phyloP scores from a whole-genome alignment of 768 basidiomycete genomes.

The Chiua virens region DNA sequence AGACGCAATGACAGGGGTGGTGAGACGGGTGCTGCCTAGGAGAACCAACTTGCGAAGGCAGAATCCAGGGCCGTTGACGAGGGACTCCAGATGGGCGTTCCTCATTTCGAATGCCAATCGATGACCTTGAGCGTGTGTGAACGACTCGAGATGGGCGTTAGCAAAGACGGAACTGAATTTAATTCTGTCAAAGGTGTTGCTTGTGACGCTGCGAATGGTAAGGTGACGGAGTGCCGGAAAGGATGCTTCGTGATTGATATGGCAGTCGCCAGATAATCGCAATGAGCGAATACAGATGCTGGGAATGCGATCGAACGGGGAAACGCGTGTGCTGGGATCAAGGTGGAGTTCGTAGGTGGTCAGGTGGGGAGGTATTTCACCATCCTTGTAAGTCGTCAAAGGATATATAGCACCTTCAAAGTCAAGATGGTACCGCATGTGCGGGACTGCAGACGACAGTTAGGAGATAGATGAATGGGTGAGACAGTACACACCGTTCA shows the following conservation, averaged over 20 bases:
- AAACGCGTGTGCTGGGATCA: slow-evolving; percentile 27
- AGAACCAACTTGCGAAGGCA: slow-evolving; percentile 35
- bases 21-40: slow-evolving; percentile 35
- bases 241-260: slow-evolving; percentile 10
- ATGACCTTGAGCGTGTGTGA: slow-evolving; percentile 35
- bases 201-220: slow-evolving; percentile 33
- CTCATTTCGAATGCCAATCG: slow-evolving; percentile 38
- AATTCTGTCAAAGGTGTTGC: slow-evolving; percentile 36
- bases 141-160: slow-evolving; percentile 32
- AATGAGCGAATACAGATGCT: slow-evolving; percentile 26
- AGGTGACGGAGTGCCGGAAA: slow-evolving; percentile 28
- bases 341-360: slow-evolving; percentile 35
- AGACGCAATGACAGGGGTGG: slow-evolving; percentile 27
- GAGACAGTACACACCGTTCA: slow-evolving; percentile 8
- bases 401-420: slow-evolving; percentile 43
- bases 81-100: slow-evolving; percentile 33
- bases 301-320: slow-evolving; percentile 30
- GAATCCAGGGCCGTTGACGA: slow-evolving; percentile 20
- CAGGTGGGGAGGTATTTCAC: slow-evolving; percentile 13
- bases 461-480: not conserved
- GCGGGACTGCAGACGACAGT: slow-evolving; percentile 14
- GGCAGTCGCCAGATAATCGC: slow-evolving; percentile 37
- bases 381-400: not conserved
- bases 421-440: slow-evolving; percentile 22
- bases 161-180: slow-evolving; percentile 28